Conservation (phyloP, 495 filamentous ascomycete species). For the Penicillium arizonense region DNA sequence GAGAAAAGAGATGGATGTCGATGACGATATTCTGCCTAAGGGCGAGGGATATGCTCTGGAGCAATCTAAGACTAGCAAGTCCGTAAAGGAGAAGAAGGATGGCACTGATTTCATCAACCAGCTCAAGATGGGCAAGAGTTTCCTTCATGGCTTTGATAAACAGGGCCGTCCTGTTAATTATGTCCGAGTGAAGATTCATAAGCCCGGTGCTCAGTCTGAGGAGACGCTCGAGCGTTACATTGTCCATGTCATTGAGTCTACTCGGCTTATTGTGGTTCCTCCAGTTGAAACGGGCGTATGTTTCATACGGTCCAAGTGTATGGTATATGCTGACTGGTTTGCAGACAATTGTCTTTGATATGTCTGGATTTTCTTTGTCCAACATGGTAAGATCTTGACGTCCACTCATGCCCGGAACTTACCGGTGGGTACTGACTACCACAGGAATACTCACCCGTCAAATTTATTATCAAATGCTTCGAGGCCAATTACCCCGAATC, state of each 20-base stretch:
- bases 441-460: conserved; percentile 86
- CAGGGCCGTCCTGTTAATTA: conserved; percentile 75
- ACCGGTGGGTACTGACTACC: neutral
- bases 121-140: conserved; percentile 81
- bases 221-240: conserved; percentile 76
- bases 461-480: conserved; percentile 94
- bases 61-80: conserved; percentile 45
- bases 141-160: conserved; percentile 78
- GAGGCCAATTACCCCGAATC: conserved; percentile 92
- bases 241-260: conserved; percentile 83
- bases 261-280: conserved; percentile 65
- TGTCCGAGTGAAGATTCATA: conserved; percentile 75
- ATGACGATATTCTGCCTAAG: conserved; percentile 70
- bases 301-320: conserved; percentile 8
- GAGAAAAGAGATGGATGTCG: conserved; percentile 76
- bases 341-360: conserved; percentile 80
- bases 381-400: conserved; percentile 66
- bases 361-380: conserved; percentile 70
- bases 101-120: conserved; percentile 77
- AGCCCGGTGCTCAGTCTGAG: conserved; percentile 76
- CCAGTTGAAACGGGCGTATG: conserved; percentile 82
- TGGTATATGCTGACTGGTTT: neutral
- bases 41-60: conserved; percentile 65
- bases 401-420: no score
- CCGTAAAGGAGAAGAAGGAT: conserved; percentile 53